Base-by-base conservation (phyloP, 345 rosid genomes). In the Odontarrhena argentea region DNA sequence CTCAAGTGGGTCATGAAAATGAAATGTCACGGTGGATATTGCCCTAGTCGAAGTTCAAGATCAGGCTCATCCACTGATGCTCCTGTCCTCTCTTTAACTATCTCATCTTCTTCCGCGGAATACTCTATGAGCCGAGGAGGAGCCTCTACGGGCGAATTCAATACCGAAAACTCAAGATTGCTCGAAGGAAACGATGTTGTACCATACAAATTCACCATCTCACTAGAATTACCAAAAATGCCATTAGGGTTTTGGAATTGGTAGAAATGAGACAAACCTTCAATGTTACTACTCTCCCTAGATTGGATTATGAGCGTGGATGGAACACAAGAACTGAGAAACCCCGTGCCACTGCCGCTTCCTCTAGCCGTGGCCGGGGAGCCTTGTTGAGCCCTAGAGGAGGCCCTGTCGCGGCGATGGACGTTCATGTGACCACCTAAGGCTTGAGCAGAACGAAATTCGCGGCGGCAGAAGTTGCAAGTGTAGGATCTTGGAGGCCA, bases 361-460 rank as follows among this genome's bases (percentile, higher is more conserved):
- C 28, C 11, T 34, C 37, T 53, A 54, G 64, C 52, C 8, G 55
- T 43, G 7, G 79, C 18, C 11, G 38, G 14, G 71, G 81, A 3
- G 83, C 71, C 55, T 54, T 85, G 87, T 77, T 84, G 89, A 63
- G 89, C 90, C 57, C 81, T 76, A 49, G 97, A 89, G 14, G 98
- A 90, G 15, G 67, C 78, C 0, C 97, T 85, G 82, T 94, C 97
- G 1, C 96, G 87, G 81, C 97, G 99, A 78, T 90, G 98, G 48
- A 93, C 95, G 40, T 93, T 93, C 98, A 93, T 93, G 83, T 93
- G 98, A 64, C 98, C 99, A 0, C 97, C 99, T 42, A 94, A 85
- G 64, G 97, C 99, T 80, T 94, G 99, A 49, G 99, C 96, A 2
- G 99, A 90, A 49, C 89, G 86, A 77, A 94, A 94, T 76, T 90